These are phyloP conservation scores for Suhomyces tanzawaensis DNA, from an alignment of 805 yeast species.

Conservation along the genomic window DNA sequence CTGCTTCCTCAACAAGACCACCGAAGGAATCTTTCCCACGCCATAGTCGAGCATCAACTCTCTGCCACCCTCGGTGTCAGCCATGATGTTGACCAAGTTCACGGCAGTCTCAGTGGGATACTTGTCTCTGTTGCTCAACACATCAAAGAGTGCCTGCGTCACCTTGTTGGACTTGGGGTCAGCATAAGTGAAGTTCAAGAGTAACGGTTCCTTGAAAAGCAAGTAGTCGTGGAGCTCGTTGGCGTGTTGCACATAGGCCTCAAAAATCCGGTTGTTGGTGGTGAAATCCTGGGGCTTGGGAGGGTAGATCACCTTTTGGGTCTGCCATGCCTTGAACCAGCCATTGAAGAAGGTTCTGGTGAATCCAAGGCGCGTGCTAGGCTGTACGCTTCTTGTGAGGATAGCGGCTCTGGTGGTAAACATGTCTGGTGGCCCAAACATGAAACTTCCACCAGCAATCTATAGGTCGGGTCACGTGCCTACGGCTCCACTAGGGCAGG, in stretches of 20 bases:
- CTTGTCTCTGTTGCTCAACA: constrained; percentile 18
- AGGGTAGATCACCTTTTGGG: constrained; percentile 36
- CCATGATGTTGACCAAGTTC: constrained; percentile 67
- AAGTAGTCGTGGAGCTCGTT: constrained; percentile 58
- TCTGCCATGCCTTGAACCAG: constrained; percentile 12
- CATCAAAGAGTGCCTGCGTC: constrained; percentile 57
- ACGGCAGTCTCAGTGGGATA: constrained; percentile 38
- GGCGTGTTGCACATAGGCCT: constrained; percentile 47
- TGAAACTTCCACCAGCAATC: too few relatives aligned
- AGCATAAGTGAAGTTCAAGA: constrained; percentile 72
- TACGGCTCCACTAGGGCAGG: too few relatives aligned
- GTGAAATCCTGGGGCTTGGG: constrained; percentile 36
- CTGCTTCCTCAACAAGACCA: constrained; percentile 67
- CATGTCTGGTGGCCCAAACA: too few relatives aligned
- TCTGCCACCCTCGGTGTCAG: constrained; percentile 62
- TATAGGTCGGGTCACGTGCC: too few relatives aligned
- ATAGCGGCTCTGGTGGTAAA: too few relatives aligned
- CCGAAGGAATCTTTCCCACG: constrained; percentile 57
- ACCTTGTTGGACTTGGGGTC: constrained; percentile 60
- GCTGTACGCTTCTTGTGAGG: too few relatives aligned
- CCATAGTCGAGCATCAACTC: constrained; percentile 57
- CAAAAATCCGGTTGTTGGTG: constrained; percentile 39
- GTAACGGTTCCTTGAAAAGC: constrained; percentile 55
- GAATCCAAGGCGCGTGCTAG: too few relatives aligned
- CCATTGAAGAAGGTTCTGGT: constrained; percentile 7